phyloP scores from a whole-genome alignment of 2,329 filamentous ascomycete species.

The Microdochium bolleyi region DNA sequence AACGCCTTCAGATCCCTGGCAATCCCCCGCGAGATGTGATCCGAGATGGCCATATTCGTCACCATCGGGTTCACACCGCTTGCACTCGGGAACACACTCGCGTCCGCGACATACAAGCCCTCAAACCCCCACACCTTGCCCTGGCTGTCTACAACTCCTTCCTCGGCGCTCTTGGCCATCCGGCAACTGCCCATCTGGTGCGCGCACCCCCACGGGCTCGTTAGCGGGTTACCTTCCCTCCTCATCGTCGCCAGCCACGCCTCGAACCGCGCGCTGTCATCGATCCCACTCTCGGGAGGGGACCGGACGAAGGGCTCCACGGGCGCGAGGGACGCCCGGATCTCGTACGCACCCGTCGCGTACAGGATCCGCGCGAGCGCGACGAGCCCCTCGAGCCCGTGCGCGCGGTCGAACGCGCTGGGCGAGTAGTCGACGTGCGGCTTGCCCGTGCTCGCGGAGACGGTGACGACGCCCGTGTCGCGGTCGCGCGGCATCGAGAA shows the following conservation, averaged over 20 bases:
- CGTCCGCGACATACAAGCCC: conserved; percentile 61
- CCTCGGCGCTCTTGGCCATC: conserved; percentile 48
- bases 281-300: conserved; percentile 21
- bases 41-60: conserved; percentile 60
- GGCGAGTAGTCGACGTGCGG: conserved; percentile 61
- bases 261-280: conserved; percentile 45
- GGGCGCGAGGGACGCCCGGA: conserved; percentile 54
- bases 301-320: conserved; percentile 48
- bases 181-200: conserved; percentile 73
- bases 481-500: conserved; percentile 68
- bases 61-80: conserved; percentile 76
- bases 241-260: conserved; percentile 46
- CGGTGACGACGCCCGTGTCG: conserved; percentile 63
- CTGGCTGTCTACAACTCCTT: conserved; percentile 46
- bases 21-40: conserved; percentile 27
- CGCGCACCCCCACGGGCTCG: conserved; percentile 50
- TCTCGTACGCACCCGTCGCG: conserved; percentile 66
- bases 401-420: conserved; percentile 60
- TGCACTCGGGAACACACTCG: conserved; percentile 65
- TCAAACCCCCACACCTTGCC: conserved; percentile 58
- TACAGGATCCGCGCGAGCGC: conserved; percentile 68
- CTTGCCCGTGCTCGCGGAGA: conserved; percentile 56
- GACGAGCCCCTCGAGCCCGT: conserved; percentile 63
- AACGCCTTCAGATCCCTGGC: not conserved
- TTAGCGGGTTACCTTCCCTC: conserved; percentile 39